Evolutionary conservation across 2,329 filamentous ascomycete genomes (phyloP).

Genomic region (Botrytis fragariae): DNA sequence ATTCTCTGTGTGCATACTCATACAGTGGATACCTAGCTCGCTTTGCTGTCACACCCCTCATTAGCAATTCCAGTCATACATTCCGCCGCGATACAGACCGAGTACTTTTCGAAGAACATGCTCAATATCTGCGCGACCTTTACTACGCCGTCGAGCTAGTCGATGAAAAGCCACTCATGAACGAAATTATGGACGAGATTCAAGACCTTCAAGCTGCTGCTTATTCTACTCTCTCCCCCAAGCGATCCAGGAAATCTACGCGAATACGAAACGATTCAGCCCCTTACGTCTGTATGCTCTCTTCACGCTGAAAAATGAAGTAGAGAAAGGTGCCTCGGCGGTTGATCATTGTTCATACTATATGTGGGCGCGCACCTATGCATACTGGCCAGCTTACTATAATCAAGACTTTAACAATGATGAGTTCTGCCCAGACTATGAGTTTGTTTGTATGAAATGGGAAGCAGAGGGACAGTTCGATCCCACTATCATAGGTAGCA

Average conservation of each 20-base stretch:
- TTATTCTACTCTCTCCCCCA: not conserved
- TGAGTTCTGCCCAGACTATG: not conserved
- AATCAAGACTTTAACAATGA: not conserved
- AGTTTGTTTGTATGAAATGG: not conserved
- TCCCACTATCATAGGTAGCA: not conserved
- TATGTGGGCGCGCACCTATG: not conserved
- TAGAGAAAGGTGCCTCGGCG: not conserved
- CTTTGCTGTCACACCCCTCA: not conserved
- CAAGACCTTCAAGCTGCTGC: not conserved
- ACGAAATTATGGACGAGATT: not conserved
- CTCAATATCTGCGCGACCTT: not conserved
- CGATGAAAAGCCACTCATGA: not conserved
- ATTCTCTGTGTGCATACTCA: not conserved
- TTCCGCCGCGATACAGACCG: not conserved
- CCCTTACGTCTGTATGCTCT: not conserved
- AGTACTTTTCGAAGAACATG: not conserved
- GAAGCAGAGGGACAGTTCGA: not conserved
- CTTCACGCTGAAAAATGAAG: not conserved
- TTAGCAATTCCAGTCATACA: not conserved
- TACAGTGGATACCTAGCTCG: not conserved
- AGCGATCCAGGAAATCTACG: not conserved
- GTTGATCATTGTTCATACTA: rapidly evolving
- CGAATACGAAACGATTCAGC: too few species aligned
- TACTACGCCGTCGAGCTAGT: not conserved
- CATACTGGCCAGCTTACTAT: not conserved